Conservation (phyloP, 305 asterid genomes). For the Fraxinus albicans region DNA sequence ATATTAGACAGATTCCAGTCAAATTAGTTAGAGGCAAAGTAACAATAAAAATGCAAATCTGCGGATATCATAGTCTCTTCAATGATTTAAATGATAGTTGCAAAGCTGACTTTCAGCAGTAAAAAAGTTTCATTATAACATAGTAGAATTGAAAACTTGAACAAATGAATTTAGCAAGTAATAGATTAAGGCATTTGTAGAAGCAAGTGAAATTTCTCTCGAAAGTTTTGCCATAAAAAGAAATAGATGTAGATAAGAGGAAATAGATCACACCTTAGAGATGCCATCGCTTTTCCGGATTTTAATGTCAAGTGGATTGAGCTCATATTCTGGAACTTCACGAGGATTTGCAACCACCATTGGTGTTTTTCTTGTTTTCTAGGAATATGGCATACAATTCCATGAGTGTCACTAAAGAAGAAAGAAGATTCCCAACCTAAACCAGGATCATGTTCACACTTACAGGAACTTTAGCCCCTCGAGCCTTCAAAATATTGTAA, state of each 20-base stretch:
- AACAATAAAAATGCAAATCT: not conserved
- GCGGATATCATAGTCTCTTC: not conserved
- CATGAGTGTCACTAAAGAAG: conserved; percentile 26
- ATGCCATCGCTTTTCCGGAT: conserved; percentile 91
- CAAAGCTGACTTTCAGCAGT: not conserved
- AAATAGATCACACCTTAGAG: conserved; percentile 57
- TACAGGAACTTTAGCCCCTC: conserved; percentile 92
- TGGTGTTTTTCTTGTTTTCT: conserved; percentile 97
- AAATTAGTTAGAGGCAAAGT: conserved; percentile 3
- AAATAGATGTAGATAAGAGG: conserved; percentile 4
- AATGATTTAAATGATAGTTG: not conserved
- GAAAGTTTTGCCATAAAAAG: not conserved
- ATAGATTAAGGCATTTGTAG: not conserved
- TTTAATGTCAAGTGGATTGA: conserved; percentile 88
- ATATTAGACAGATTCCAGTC: not conserved
- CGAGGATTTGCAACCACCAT: conserved; percentile 93
- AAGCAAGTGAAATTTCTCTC: not conserved
- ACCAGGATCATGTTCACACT: conserved; percentile 26
- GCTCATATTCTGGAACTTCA: conserved; percentile 98
- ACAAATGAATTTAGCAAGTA: not conserved
- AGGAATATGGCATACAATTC: conserved; percentile 36
- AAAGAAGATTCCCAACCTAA: conserved; percentile 21
- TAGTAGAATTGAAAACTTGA: not conserved
- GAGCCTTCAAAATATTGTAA: conserved; percentile 82
- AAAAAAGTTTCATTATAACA: not conserved